A percentile compares a stretch with the other conserved stretches of the same genome.
Evolutionary conservation across 805 yeast species (phyloP).

Genomic region (Jamesozyma lodderae): DNA sequence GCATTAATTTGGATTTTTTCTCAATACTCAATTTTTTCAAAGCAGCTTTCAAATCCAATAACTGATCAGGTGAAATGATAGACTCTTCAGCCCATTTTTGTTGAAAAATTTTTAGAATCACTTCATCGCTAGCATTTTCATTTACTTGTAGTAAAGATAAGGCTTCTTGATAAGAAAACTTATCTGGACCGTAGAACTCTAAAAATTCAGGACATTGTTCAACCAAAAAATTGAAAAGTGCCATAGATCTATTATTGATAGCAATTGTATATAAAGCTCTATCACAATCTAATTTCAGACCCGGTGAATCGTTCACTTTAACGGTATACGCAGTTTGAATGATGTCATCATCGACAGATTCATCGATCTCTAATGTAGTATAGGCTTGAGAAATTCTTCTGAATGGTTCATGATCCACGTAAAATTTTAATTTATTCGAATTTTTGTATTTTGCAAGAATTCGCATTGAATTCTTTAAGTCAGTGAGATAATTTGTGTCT

Average conservation of each 20-base stretch:
- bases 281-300: constrained; percentile 33
- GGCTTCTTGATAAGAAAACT: constrained; percentile 35
- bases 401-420: constrained; percentile 39
- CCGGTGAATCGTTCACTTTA: constrained; percentile 45
- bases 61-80: constrained; percentile 33
- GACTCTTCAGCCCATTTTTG: constrained; percentile 24
- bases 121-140: constrained; percentile 43
- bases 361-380: constrained; percentile 39
- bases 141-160: constrained; percentile 41
- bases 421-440: constrained; percentile 31
- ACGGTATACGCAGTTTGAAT: constrained; percentile 67
- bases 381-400: constrained; percentile 42
- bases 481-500: constrained; percentile 13
- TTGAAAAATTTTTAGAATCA: constrained; percentile 30
- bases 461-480: constrained; percentile 34
- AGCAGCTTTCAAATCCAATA: constrained; percentile 48
- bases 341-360: constrained; percentile 56
- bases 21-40: constrained; percentile 46
- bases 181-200: constrained; percentile 20
- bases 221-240: constrained; percentile 47
- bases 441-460: constrained; percentile 33
- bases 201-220: constrained; percentile 26
- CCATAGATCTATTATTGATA: constrained; percentile 43
- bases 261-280: constrained; percentile 60
- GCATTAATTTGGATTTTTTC: constrained; percentile 47